Evolutionary conservation across 106 monocot genomes (phyloP), one percentile per base, ranked within the genome.

Genomic region (Xerophyta viscosa): DNA sequence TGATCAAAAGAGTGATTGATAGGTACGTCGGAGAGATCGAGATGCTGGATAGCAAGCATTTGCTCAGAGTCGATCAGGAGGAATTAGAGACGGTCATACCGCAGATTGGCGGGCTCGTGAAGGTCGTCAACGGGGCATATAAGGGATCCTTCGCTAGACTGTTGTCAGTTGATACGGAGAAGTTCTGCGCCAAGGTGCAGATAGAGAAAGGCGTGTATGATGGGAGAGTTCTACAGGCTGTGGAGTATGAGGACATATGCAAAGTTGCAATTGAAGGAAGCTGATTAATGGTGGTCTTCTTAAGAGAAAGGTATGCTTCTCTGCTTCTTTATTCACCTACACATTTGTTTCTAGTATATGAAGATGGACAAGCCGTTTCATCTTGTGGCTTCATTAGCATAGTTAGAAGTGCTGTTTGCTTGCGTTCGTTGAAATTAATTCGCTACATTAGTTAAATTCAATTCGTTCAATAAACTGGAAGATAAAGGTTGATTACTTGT

Each of bases 31-130:
- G 77, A 21, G 88, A 94, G 72, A 88, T 94, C 37, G 72, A 88
- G 66, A 94, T 88, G 84, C 25, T 84, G 70, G 94, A 88, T 66
- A 84, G 62, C 20, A 94, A 94, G 61, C 94, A 94, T 61, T 57
- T 81, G 29, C 56, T 88, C 22, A 78, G 88, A 56, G 64, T 94
- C 6, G 94, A 94, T 63, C 94, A 94, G 66, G 78, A 88, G 36
- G 94, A 88, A 64, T 67, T 94, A 50, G 94, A 94, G 75, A 94
- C 94, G 0, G 88, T 94, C 47, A 88, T 94, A 41, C 94, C 94
- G 2, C 94, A 88, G 58, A 94, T 94, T 62, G 94, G 88, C 12
- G 84, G 88, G 14, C 42, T 81, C 36, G 88, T 94, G 12, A 74
- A 69, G 72, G 81, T 94, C 47, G 94, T 94, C 1, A 94, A 94